phyloP scores from a whole-genome alignment of 2,329 filamentous ascomycete species.

The Bipolaris bicolor region DNA sequence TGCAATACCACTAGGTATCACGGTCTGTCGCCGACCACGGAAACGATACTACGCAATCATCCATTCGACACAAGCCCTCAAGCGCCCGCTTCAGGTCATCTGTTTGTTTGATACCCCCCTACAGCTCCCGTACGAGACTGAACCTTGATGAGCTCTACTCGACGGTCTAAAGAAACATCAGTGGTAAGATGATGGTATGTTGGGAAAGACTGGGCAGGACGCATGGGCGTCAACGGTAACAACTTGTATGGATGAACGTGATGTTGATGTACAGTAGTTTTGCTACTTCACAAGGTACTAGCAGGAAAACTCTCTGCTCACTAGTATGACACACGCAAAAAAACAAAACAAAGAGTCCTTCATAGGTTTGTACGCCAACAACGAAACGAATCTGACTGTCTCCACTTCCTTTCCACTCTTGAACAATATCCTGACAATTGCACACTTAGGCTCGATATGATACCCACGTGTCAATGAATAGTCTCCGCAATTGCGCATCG shows the following conservation, averaged over 20 bases:
- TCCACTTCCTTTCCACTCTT: not conserved
- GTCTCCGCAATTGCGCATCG: not conserved
- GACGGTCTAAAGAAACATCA: not conserved
- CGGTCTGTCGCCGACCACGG: not conserved
- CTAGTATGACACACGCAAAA: not conserved
- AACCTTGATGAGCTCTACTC: constrained; percentile 3
- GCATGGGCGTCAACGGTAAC: not conserved
- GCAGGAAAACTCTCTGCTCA: not conserved
- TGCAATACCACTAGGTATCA: not conserved
- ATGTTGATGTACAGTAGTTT: constrained; percentile 2
- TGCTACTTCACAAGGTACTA: constrained; percentile 1
- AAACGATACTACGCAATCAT: not conserved
- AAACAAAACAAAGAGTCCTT: not conserved
- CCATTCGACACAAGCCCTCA: not conserved
- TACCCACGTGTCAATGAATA: not conserved
- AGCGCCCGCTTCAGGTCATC: constrained; percentile 1
- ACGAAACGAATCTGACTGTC: not conserved
- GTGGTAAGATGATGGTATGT: not conserved
- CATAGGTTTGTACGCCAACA: constrained; percentile 1
- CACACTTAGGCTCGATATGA: not conserved
- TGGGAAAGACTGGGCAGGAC: not conserved
- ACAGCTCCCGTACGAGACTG: not conserved
- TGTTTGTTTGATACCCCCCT: constrained; percentile 2
- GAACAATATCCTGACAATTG: not conserved
- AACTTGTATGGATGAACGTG: not conserved